Base-by-base conservation (phyloP, 352 stramenopile species). In the Globisporangium alternatum region DNA sequence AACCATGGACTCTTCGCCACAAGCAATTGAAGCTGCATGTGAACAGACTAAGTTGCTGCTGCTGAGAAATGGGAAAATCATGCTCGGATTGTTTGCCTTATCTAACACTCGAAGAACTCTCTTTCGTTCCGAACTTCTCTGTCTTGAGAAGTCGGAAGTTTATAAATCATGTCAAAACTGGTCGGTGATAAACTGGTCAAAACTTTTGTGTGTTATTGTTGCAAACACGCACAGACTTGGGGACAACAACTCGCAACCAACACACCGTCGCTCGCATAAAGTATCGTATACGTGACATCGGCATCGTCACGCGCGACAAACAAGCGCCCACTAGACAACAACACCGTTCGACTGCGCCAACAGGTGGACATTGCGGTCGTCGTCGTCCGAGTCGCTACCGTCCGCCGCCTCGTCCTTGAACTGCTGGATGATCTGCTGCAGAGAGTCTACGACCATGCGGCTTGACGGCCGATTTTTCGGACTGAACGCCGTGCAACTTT, bases 391-490 rank as follows among this genome's bases (percentile, higher is more conserved):
- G 39, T 41, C 28, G n/a, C 37, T 62, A 35, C 35, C 15, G 9
- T 53, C 56, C 25, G 45, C 17, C 15, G 39, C 9, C 7, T 31
- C 59, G 25, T 10, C 21, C 13, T 65, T 65, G 44, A 65, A 33
- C n/a, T 44, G 45, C 17, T 49, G n/a, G n/a, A 58, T 19, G 59
- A 65, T 56, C 37, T 65, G 13, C 59, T 65, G 59, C n/a, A 65
- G 59, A 15, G 21, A 30, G 10, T 65, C 30, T 5, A 65, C 45
- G 28, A 65, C 49, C 19, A 15, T 28, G 22, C 49, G 37, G 13
- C 59, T 75, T 19, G 64, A 66, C 12, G 71, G 71, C 6, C 71
- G 71, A 35, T 76, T 70, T 25, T 71, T 62, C 19, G 73, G 75
- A 22, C 71, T 49, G 62, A 69, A 80, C 15, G 62, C 66, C 31